Percentiles rank a stretch among this genome's conserved stretches.
These are phyloP conservation scores for Penicillium herquei DNA, from an alignment of 495 filamentous ascomycete genomes.

Conservation along the genomic window DNA sequence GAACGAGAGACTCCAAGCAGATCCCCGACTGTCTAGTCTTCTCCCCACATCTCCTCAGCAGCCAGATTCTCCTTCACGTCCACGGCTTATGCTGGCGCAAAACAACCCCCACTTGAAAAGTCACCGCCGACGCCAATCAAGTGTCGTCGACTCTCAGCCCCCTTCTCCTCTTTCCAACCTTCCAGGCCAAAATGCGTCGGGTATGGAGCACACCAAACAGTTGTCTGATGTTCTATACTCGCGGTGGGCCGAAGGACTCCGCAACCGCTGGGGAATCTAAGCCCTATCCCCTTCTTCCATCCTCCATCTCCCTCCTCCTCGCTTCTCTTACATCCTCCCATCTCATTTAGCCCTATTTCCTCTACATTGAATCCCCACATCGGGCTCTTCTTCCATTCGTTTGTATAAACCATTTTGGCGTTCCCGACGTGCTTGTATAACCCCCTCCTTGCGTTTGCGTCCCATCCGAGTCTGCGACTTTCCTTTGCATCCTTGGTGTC, in stretches of 20 bases:
- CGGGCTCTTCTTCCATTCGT: neutral
- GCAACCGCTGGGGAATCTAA: constrained; percentile 70
- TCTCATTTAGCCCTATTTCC: neutral
- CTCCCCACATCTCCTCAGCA: constrained; percentile 43
- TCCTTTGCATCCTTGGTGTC: constrained; percentile 1
- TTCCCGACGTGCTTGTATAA: neutral
- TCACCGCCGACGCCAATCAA: constrained; percentile 67
- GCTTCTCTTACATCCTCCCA: neutral
- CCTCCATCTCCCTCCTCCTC: constrained; percentile 1
- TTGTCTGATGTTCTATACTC: constrained; percentile 86
- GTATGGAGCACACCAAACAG: constrained; percentile 89
- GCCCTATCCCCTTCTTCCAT: constrained; percentile 8
- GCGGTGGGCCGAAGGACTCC: constrained; percentile 84
- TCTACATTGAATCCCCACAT: constrained; percentile 1
- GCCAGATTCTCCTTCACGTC: constrained; percentile 45
- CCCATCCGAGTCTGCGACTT: neutral
- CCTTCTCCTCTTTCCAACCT: constrained; percentile 38
- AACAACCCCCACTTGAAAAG: constrained; percentile 84
- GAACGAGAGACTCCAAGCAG: constrained; percentile 57
- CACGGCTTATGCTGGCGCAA: constrained; percentile 72
- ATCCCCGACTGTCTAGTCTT: constrained; percentile 51
- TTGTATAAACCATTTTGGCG: neutral
- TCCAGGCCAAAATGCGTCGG: constrained; percentile 54
- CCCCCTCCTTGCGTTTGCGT: neutral
- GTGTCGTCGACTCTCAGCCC: constrained; percentile 35